Base-by-base conservation (phyloP, 1,284 basidiomycete genomes). In the Psilocybe mexicana region DNA sequence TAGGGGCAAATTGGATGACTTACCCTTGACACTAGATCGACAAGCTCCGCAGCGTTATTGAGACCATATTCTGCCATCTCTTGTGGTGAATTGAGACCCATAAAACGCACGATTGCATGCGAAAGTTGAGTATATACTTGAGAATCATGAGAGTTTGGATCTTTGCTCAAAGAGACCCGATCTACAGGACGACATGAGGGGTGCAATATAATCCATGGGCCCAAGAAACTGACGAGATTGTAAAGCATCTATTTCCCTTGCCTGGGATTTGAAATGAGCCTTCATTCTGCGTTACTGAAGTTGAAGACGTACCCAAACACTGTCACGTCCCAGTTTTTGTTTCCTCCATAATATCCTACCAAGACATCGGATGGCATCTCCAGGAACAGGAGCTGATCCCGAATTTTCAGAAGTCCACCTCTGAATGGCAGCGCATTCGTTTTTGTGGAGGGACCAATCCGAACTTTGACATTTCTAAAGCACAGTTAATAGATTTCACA, bases 391-490 rank as follows among this genome's bases (percentile, higher is more conserved):
- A 4, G 80, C 65, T 11, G 49, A 48, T 12, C 50, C 43, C 3
- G 55, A 50, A 28, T 36, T 60, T 33, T 33, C 46, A 1, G 56
- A 59, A 18, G 76, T 67, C 85, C 88, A 90, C 45, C 74, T 72
- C 58, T 78, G 79, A 11, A 94, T 74, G 0, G 92, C 88, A 4
- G 63, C 62, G 66, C 94, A 96, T 78, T 96, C 94, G 5, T 72
- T 70, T 71, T 88, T 91, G 70, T 96, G 94, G 1, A 80, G 49
- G 0, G 68, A 42, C 94, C 94, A 96, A 67, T 95, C 93, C 43
- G 72, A 70, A 36, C 75, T 84, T 74, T 95, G 93, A 66, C 94
- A 96, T 36, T 68, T 70, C 92, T 94, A 60, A 3, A 33, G 2
- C 5, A 51, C 11, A 30, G 23, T 28, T 26, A 53, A 24, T 12